Conservation (phyloP, 208 protist genomes). For the Acanthamoeba quina region DNA sequence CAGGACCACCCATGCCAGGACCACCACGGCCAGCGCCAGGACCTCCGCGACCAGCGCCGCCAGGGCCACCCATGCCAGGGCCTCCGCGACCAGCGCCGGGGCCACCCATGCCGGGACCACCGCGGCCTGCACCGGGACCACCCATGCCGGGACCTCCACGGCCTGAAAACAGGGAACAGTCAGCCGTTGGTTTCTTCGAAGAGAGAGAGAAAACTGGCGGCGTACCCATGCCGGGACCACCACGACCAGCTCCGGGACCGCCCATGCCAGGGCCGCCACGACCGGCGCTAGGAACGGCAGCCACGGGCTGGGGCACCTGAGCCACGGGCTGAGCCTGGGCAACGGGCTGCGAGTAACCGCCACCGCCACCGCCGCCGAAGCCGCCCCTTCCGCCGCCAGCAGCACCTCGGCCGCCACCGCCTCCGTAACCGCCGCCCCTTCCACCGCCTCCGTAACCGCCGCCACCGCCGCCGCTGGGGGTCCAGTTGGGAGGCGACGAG, state of each 20-base stretch:
- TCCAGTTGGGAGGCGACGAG: slow-evolving; percentile 56
- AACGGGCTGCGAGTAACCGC: neutral
- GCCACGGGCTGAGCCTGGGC: slow-evolving; percentile 24
- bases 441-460: slow-evolving; percentile 19
- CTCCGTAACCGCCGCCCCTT: too few relatives aligned
- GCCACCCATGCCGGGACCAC: slow-evolving; percentile 59
- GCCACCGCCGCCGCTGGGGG: slow-evolving; percentile 6
- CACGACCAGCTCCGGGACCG: neutral
- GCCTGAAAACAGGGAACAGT: neutral
- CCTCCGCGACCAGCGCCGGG: slow-evolving; percentile 65
- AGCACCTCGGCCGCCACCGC: neutral
- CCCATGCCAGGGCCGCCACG: neutral
- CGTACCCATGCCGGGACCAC: slow-evolving; percentile 4
- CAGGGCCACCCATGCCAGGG: slow-evolving; percentile 47
- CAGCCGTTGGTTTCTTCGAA: neutral
- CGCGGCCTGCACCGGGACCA: slow-evolving; percentile 57
- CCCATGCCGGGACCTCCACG: neutral
- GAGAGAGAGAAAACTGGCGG: neutral
- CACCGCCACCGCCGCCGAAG: slow-evolving; percentile 56
- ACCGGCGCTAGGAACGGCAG: neutral
- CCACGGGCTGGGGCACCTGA: neutral
- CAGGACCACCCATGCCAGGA: slow-evolving; percentile 62
- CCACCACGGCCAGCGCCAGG: slow-evolving; percentile 54
- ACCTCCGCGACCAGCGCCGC: neutral
- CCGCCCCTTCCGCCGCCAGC: slow-evolving; percentile 1